Conservation (phyloP, 805 yeast genomes). For the Wickerhamiella domercqiae region DNA sequence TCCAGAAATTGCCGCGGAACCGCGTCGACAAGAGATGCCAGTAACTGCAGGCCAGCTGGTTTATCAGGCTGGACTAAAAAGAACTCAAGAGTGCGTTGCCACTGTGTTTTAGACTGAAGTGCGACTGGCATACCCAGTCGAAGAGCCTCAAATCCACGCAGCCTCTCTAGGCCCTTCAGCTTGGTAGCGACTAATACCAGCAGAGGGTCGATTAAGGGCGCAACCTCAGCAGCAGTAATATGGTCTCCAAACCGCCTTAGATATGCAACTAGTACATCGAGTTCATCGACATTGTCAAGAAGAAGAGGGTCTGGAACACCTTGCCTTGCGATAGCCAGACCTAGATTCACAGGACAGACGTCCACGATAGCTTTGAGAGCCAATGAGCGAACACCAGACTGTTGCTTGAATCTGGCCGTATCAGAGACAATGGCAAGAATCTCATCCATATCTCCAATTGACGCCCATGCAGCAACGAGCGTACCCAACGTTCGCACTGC, state of each 20-base stretch:
- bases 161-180: not conserved
- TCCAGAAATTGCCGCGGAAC: not conserved
- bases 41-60: not conserved
- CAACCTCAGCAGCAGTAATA: not conserved
- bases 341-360: not conserved
- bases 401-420: not conserved
- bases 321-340: not conserved
- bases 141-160: constrained; percentile 1
- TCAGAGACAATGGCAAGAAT: not conserved
- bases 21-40: not conserved
- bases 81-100: not conserved
- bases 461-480: constrained; percentile 10
- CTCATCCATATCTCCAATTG: not conserved
- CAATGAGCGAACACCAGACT: not conserved
- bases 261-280: not conserved
- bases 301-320: not conserved
- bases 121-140: constrained; percentile 1
- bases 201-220: not conserved
- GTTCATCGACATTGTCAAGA: not conserved
- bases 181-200: not conserved
- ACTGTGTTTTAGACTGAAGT: not conserved
- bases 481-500: constrained; percentile 47
- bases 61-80: not conserved
- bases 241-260: not conserved
- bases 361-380: not conserved